Percentiles rank a stretch among this genome's conserved stretches.
These are phyloP conservation scores for Boletus speciosus DNA, from an alignment of 768 basidiomycete species.

Conservation along the genomic window DNA sequence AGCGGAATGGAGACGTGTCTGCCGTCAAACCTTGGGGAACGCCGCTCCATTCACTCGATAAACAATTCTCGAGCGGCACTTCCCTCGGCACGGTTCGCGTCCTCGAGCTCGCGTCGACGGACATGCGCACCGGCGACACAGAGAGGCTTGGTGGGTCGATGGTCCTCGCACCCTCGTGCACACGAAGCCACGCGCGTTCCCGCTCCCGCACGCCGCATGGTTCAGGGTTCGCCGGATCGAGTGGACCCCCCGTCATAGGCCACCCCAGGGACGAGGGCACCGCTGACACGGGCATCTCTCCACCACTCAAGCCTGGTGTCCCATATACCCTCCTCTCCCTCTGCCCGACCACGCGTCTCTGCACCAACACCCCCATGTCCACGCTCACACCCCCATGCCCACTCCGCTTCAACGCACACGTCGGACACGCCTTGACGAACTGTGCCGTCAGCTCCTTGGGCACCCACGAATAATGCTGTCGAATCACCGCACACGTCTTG, in stretches of 20 bases:
- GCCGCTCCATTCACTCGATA: conserved; percentile 1
- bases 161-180: background rate
- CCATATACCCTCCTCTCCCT: background rate
- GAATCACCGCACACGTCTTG: conserved; percentile 65
- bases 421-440: conserved; percentile 78
- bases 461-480: conserved; percentile 74
- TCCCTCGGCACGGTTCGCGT: background rate
- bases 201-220: conserved; percentile 13
- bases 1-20: background rate
- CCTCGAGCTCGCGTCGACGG: background rate
- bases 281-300: background rate
- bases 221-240: conserved; percentile 20
- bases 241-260: conserved; percentile 27
- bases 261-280: conserved; percentile 5
- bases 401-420: conserved; percentile 52
- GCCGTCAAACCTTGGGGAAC: background rate
- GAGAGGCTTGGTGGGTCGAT: background rate
- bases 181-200: background rate
- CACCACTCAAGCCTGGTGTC: background rate
- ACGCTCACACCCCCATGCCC: conserved; percentile 25
- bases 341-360: background rate
- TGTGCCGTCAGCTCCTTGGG: conserved; percentile 79
- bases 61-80: background rate
- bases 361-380: background rate
- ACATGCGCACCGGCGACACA: background rate